Evolutionary conservation across 768 basidiomycete genomes (phyloP).

Genomic region (Mycena metata): DNA sequence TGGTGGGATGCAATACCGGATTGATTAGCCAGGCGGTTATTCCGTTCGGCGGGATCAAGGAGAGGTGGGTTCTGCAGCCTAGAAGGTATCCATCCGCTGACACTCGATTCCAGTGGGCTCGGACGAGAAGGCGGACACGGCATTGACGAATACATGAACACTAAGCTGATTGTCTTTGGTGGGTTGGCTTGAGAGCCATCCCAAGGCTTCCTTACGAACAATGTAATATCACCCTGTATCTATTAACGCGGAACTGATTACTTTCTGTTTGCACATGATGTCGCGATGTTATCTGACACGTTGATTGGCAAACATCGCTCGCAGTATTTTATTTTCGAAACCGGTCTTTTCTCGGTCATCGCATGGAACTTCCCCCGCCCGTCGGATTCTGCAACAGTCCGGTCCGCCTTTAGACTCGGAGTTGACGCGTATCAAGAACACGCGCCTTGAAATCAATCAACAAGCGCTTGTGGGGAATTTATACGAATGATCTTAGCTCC

Average conservation of each 20-base stretch:
- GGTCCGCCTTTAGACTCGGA: not conserved
- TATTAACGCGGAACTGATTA: not conserved
- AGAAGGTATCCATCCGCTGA: conserved; percentile 7
- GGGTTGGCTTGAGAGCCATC: conserved; percentile 57
- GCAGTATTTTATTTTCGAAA: too few relatives aligned
- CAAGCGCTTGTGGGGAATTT: too few relatives aligned
- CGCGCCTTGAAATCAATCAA: too few relatives aligned
- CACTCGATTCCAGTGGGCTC: conserved; percentile 49
- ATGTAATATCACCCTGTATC: conserved; percentile 12
- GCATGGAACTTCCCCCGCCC: too few relatives aligned
- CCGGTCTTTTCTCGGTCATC: not conserved
- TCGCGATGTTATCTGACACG: conserved; percentile 20
- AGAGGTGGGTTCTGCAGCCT: conserved; percentile 59
- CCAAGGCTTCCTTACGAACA: not conserved
- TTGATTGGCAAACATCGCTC: conserved; percentile 22
- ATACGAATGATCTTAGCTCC: too few relatives aligned
- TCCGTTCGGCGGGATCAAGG: conserved; percentile 93
- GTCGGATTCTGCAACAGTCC: not conserved
- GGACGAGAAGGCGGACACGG: conserved; percentile 93
- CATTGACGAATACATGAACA: conserved; percentile 89
- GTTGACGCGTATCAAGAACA: conserved; percentile 6
- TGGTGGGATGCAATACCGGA: conserved; percentile 88
- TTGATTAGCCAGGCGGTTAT: conserved; percentile 82
- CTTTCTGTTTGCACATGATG: not conserved
- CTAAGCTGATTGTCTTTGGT: conserved; percentile 86